Base-by-base conservation (phyloP, 2,329 filamentous ascomycete genomes). In the Colletotrichum chlorophyti region DNA sequence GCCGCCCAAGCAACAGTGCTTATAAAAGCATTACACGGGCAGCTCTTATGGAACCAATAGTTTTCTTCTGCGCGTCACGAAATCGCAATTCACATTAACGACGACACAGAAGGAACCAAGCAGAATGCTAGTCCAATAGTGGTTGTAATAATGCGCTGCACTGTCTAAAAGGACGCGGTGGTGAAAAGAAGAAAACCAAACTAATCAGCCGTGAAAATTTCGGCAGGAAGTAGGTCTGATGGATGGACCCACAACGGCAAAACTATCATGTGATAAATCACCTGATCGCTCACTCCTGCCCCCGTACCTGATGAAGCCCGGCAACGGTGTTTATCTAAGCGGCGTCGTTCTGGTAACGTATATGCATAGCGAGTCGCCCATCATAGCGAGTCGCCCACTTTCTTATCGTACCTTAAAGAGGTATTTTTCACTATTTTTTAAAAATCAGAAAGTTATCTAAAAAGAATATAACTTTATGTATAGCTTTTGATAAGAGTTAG, bases 91-190 rank as follows among this genome's bases (percentile, higher is more conserved):
- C 73, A 76, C 80, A 87, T 80, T 83, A 86, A 88, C 68, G 73
- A 75, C 70, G 65, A 77, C 78, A 80, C 81, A 73, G n/a, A 69
- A 75, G 76, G 76, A 72, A 64, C 69, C 80, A 78, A 78, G 81
- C 90, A 93, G 86, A 91, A 93, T 83, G 89, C 78, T 81, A 79
- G 75, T 53, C 76, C 79, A 74, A 74, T 79, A 74, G 79, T 80
- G 79, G 76, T 74, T 74, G 79, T 76, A 74, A 79, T 83, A 82
- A 86, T 88, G 88, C 82, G 82, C 84, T 89, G 90, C 86, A 93
- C 91, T 94, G 91, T 94, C 91, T 93, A 79, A 79, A 81, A 83
- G 87, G 88, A 83, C 84, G 89, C 89, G 88, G 89, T 85, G 79
- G 32, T 37, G 55, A 50, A 23, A 67, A 73, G 74, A 73, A 68